Evolutionary conservation across 2,329 filamentous ascomycete species (phyloP).

Genomic region (Fusarium zealandicum): DNA sequence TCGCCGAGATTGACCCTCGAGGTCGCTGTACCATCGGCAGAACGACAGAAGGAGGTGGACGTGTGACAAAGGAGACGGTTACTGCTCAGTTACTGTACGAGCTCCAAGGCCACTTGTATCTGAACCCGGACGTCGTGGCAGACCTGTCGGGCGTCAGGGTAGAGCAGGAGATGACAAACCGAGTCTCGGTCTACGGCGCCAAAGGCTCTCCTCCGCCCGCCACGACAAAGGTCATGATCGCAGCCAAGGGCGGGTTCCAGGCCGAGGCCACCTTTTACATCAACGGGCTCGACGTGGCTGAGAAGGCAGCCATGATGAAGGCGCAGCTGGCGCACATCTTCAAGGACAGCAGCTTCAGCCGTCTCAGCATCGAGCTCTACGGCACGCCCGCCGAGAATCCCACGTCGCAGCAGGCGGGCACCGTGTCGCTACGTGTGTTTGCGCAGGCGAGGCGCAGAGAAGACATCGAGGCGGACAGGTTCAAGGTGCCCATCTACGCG

Average conservation of each 20-base stretch:
- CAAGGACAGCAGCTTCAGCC: conserved; percentile 45
- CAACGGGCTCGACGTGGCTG: conserved; percentile 52
- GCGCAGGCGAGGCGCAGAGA: conserved; percentile 53
- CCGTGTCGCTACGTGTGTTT: conserved; percentile 56
- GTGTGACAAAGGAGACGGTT: conserved; percentile 47
- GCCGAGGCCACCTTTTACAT: conserved; percentile 55
- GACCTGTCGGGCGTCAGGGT: conserved; percentile 51
- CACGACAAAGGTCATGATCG: conserved; percentile 50
- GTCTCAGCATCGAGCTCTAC: conserved; percentile 47
- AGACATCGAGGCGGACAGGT: conserved; percentile 46
- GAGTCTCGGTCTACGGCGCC: conserved; percentile 45
- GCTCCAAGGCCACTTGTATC: conserved; percentile 53
- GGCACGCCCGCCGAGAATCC: conserved; percentile 51
- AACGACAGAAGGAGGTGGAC: conserved; percentile 45
- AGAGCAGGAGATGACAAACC: conserved; percentile 49
- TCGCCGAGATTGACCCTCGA: conserved; percentile 47
- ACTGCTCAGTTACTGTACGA: conserved; percentile 54
- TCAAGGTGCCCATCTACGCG: conserved; percentile 49
- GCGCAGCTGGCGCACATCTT: conserved; percentile 48
- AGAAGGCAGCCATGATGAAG: conserved; percentile 54
- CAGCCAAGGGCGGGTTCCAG: conserved; percentile 53
- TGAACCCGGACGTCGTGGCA: conserved; percentile 54
- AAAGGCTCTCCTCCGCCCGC: conserved; percentile 43
- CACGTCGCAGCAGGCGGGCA: conserved; percentile 54
- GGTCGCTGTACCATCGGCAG: conserved; percentile 48